Conservation (phyloP, 352 stramenopile species). For the Pythium chondricola region DNA sequence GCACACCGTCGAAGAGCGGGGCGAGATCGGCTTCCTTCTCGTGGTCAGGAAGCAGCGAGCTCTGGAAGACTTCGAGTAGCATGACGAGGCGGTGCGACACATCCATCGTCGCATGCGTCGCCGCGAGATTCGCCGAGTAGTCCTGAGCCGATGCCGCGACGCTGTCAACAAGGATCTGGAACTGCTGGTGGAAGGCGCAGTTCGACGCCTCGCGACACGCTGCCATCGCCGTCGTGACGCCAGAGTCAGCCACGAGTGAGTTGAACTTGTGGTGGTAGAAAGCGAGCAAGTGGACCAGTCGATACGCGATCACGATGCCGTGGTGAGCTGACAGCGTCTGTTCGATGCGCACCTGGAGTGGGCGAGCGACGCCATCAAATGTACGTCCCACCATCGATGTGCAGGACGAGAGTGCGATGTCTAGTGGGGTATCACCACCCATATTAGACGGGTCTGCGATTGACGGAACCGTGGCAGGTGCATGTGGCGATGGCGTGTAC, state of each 20-base stretch:
- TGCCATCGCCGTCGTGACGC: slow-evolving; percentile 26
- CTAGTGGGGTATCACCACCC: background rate
- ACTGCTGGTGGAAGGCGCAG: slow-evolving; percentile 45
- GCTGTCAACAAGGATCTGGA: slow-evolving; percentile 37
- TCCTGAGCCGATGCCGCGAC: slow-evolving; percentile 44
- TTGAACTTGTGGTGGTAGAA: slow-evolving; percentile 66
- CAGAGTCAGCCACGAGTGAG: slow-evolving; percentile 28
- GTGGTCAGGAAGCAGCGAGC: slow-evolving; percentile 41
- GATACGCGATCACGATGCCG: slow-evolving; percentile 53
- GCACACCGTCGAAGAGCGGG: slow-evolving; percentile 40
- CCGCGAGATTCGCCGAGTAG: slow-evolving; percentile 50
- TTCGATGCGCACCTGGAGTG: slow-evolving; percentile 58
- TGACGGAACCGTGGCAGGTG: background rate
- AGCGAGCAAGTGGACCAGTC: slow-evolving; percentile 54
- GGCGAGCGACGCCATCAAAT: slow-evolving; percentile 54
- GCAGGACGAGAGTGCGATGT: background rate
- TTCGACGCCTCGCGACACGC: slow-evolving; percentile 39
- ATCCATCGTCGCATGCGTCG: slow-evolving; percentile 51
- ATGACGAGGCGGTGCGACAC: slow-evolving; percentile 45
- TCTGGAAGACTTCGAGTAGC: slow-evolving; percentile 56
- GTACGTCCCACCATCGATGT: slow-evolving; percentile 50
- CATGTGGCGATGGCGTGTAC: slow-evolving; percentile 13
- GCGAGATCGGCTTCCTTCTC: slow-evolving; percentile 47
- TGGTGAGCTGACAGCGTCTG: slow-evolving; percentile 51
- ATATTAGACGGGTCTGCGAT: background rate